Percentiles rank a stretch among this genome's conserved stretches.
These are phyloP conservation scores for Fusarium hainanense DNA, from an alignment of 2,329 filamentous ascomycete genomes.

Conservation along the genomic window DNA sequence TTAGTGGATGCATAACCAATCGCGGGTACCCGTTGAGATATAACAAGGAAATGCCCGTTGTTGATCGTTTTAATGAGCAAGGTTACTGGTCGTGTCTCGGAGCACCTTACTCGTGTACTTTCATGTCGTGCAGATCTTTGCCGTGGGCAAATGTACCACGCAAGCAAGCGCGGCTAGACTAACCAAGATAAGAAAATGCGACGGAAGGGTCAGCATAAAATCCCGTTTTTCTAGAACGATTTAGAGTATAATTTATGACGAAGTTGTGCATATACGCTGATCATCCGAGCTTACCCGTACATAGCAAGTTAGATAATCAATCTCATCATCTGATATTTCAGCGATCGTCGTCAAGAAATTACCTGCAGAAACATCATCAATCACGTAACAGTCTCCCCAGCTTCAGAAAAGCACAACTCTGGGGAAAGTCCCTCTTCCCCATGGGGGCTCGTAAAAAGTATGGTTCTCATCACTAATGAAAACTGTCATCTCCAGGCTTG, in stretches of 20 bases:
- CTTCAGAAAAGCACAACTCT: not conserved
- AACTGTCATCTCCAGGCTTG: not conserved
- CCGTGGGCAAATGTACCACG: not conserved
- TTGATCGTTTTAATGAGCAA: slow-evolving; percentile 4
- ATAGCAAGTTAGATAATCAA: not conserved
- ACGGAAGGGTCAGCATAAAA: not conserved
- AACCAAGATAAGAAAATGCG: not conserved
- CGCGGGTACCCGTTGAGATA: not conserved
- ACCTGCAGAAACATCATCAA: not conserved
- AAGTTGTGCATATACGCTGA: slow-evolving; percentile 2
- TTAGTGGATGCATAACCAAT: not conserved
- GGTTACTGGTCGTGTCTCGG: not conserved
- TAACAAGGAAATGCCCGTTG: not conserved
- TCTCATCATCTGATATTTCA: not conserved
- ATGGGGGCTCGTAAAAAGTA: slow-evolving; percentile 10
- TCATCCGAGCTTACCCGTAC: not conserved
- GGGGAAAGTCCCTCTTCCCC: slow-evolving; percentile 28
- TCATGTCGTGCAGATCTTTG: slow-evolving; percentile 18
- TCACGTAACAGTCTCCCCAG: not conserved
- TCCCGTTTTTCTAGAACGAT: slow-evolving; percentile 17
- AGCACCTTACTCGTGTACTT: slow-evolving; percentile 9
- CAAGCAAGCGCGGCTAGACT: slow-evolving; percentile 9
- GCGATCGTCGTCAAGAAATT: not conserved
- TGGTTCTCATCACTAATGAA: slow-evolving; percentile 26
- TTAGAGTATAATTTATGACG: slow-evolving; percentile 6